Evolutionary conservation across 352 stramenopile species (phyloP).

Genomic region (Pythium graminicola): DNA sequence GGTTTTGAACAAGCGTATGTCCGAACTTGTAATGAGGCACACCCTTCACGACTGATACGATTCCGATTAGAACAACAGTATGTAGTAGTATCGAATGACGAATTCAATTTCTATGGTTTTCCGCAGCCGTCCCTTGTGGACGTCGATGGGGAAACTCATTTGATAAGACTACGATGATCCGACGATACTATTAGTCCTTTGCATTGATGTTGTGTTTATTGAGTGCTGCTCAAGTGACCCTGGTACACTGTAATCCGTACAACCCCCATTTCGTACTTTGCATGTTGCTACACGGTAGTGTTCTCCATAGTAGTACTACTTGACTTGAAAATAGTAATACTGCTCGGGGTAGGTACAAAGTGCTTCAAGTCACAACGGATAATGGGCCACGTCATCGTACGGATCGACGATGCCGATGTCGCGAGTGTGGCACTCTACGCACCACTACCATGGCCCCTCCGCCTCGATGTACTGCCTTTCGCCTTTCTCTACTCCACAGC

Average conservation of each 20-base stretch:
- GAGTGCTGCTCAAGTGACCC: too few species aligned
- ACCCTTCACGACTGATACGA: constrained; percentile 28
- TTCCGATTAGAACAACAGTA: constrained; percentile 3
- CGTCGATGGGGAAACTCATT: constrained; percentile 53
- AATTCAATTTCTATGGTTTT: constrained; percentile 46
- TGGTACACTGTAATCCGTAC: too few species aligned
- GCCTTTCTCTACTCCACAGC: constrained; percentile 31
- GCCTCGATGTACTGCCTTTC: constrained; percentile 46
- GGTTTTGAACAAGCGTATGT: constrained; percentile 84
- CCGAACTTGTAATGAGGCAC: constrained; percentile 72
- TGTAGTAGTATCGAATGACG: constrained; percentile 65
- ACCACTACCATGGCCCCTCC: constrained; percentile 49
- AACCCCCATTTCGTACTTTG: constrained; percentile 33
- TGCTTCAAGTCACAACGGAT: too few species aligned
- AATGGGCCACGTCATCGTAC: constrained; percentile 27
- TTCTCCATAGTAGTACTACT: too few species aligned
- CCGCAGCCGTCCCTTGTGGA: constrained; percentile 20
- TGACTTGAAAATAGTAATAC: too few species aligned
- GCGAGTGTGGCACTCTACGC: constrained; percentile 47
- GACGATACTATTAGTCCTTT: too few species aligned
- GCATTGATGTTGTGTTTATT: too few species aligned
- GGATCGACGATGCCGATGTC: constrained; percentile 50
- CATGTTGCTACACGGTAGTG: too few species aligned
- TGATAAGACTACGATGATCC: constrained; percentile 86
- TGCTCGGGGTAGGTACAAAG: too few species aligned